Base-by-base conservation (phyloP, 2,329 filamentous ascomycete species). In the Zymoseptoria passerinii region DNA sequence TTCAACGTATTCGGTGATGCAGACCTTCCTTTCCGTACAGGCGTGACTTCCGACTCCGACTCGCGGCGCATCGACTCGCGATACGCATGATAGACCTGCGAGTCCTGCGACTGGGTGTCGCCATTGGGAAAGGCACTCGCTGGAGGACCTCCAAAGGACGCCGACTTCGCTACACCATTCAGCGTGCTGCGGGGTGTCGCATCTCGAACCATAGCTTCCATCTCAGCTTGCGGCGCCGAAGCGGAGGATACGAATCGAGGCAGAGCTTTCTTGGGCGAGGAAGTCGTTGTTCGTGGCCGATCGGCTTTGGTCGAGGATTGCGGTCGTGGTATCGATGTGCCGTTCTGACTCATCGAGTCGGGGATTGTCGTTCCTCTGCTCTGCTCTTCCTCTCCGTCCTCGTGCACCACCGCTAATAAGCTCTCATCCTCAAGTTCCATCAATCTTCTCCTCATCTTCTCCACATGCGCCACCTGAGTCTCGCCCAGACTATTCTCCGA, bases 21-120 rank as follows among this genome's bases (percentile, higher is more conserved):
- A 20, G 23, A 48, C 23, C 20, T 28, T 20, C 8, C 19, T 23
- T 56, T 48, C 20, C 55, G 69, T 57, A 58, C 60, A 53, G 60
- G 63, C 27, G 63, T 65, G 4, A 54, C 60, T 10, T 53, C 62
- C 5, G 50, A 48, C 18, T 52, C 40, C 23, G 57, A 53, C 28
- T 55, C 20, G 49, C 52, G 20, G 27, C 50, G 54, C 55, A 68
- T 68, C 48, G 72, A 75, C 50, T 74, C 75, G 10, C 70, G 72
- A 60, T 68, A 76, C 20, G 75, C 66, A 52, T 68, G 73, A 65
- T 77, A 76, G 51, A 78, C 73, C 62, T 79, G 77, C 55, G 76
- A 76, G 56, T 77, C 75, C 64, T 72, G 71, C 23, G 73, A 72
- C 67, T 80, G 77, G 1, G 77, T 79, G 60, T 80, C 77, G 53